Evolutionary conservation across 306 rosid species (phyloP).

Genomic region (Adenanthera pavonina): DNA sequence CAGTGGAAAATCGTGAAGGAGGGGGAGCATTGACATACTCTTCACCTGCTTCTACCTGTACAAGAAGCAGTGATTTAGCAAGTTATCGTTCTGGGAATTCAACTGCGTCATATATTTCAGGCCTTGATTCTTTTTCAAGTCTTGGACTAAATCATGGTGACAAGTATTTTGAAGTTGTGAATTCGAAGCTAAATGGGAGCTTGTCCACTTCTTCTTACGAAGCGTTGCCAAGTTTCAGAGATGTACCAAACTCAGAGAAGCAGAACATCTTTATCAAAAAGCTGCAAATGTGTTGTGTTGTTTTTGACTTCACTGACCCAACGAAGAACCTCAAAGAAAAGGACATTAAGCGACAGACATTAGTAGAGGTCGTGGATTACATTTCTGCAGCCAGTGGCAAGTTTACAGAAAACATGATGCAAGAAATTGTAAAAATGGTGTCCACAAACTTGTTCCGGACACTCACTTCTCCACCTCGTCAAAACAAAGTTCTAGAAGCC

Average conservation of each 20-base stretch:
- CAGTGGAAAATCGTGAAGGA: constrained; percentile 81
- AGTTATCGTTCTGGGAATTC: constrained; percentile 56
- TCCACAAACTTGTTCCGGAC: constrained; percentile 79
- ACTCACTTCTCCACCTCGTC: constrained; percentile 78
- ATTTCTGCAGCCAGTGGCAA: constrained; percentile 82
- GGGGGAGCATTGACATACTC: constrained; percentile 71
- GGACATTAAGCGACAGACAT: constrained; percentile 87
- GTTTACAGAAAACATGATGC: constrained; percentile 79
- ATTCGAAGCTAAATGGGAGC: constrained; percentile 77
- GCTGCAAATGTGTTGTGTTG: constrained; percentile 82
- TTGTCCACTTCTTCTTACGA: constrained; percentile 60
- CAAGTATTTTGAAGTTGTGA: constrained; percentile 60
- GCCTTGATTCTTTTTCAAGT: constrained; percentile 55
- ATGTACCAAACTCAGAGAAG: constrained; percentile 89
- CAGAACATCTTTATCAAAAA: constrained; percentile 75
- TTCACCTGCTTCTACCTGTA: constrained; percentile 64
- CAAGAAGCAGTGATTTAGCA: constrained; percentile 56
- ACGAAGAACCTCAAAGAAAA: constrained; percentile 78
- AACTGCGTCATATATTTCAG: constrained; percentile 54
- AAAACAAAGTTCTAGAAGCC: constrained; percentile 78
- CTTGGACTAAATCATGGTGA: constrained; percentile 63
- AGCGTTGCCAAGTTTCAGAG: constrained; percentile 85
- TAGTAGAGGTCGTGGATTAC: constrained; percentile 91
- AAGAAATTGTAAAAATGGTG: constrained; percentile 82
- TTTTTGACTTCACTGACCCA: constrained; percentile 86